Percentiles rank a stretch among this genome's conserved stretches.
phyloP scores from a whole-genome alignment of 495 filamentous ascomycete genomes.

The Hypomontagnella monticulosa region DNA sequence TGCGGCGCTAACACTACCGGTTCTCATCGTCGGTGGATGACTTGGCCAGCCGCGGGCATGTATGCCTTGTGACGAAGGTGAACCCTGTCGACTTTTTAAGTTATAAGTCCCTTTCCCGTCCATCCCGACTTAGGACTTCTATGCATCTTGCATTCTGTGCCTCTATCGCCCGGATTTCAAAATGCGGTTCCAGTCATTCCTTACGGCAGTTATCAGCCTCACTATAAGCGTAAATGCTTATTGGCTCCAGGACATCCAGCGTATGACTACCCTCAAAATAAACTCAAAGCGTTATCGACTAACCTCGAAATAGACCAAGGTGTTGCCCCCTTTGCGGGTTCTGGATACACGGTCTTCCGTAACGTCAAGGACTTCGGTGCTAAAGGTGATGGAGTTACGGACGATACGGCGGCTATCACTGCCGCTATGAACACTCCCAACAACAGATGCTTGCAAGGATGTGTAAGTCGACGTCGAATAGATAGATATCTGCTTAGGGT shows the following conservation, averaged over 20 bases:
- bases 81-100: slow-evolving; percentile 20
- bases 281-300: background rate
- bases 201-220: slow-evolving; percentile 52
- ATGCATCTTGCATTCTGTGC: slow-evolving; percentile 25
- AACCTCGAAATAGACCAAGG: slow-evolving; percentile 53
- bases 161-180: slow-evolving; percentile 35
- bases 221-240: slow-evolving; percentile 52
- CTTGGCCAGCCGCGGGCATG: slow-evolving; percentile 27
- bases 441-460: slow-evolving; percentile 79
- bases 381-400: slow-evolving; percentile 65
- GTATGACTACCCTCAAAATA: slow-evolving; percentile 36
- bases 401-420: slow-evolving; percentile 89
- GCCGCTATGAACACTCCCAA: slow-evolving; percentile 77
- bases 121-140: slow-evolving; percentile 22
- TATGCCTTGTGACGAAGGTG: slow-evolving; percentile 36
- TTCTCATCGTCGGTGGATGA: slow-evolving; percentile 24
- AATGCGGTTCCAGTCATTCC: slow-evolving; percentile 53
- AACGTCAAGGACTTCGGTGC: slow-evolving; percentile 71
- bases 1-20: slow-evolving; percentile 14
- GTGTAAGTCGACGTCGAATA: slow-evolving; percentile 59
- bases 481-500: slow-evolving; percentile 47
- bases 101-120: slow-evolving; percentile 40
- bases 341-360: slow-evolving; percentile 64
- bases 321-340: slow-evolving; percentile 54
- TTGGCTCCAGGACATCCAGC: slow-evolving; percentile 56